Evolutionary conservation across 331 rosid species (phyloP).

Genomic region (Acacia pycnantha): DNA sequence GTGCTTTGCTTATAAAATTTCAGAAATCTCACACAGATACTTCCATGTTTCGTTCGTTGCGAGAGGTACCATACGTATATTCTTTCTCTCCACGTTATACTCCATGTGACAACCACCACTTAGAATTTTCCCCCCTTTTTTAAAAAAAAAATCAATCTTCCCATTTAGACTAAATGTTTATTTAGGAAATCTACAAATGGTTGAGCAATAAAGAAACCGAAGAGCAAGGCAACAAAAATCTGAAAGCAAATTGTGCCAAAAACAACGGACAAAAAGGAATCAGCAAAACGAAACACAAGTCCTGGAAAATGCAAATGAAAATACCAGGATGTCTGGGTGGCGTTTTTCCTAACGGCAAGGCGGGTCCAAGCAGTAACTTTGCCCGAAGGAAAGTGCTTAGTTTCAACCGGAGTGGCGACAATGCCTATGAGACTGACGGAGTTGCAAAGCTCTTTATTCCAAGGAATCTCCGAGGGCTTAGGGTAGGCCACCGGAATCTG

Average conservation of each 20-base stretch:
- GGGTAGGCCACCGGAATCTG: constrained; percentile 43
- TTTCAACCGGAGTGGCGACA: constrained; percentile 63
- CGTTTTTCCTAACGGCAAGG: constrained; percentile 74
- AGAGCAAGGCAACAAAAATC: neutral
- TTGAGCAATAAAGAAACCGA: neutral
- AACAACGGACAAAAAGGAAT: neutral
- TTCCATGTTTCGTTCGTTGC: no score
- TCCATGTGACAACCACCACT: neutral
- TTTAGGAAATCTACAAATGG: neutral
- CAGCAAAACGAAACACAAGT: neutral
- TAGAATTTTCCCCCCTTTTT: neutral
- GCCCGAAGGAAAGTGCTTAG: constrained; percentile 76
- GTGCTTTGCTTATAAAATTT: no score
- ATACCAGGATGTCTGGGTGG: constrained; percentile 68
- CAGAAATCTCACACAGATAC: no score
- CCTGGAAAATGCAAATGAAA: constrained; percentile 36
- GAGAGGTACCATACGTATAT: no score
- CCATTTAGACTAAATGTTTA: neutral
- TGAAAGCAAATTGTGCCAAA: neutral
- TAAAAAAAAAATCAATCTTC: neutral
- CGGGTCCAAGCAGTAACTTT: constrained; percentile 84
- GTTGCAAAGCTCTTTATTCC: constrained; percentile 88
- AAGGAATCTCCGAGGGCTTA: constrained; percentile 69
- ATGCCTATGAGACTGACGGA: constrained; percentile 74
- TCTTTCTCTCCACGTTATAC: neutral